Evolutionary conservation across 2,329 filamentous ascomycete genomes (phyloP), one percentile per base, ranked within the genome.

Genomic region (Podosphaera xanthii): DNA sequence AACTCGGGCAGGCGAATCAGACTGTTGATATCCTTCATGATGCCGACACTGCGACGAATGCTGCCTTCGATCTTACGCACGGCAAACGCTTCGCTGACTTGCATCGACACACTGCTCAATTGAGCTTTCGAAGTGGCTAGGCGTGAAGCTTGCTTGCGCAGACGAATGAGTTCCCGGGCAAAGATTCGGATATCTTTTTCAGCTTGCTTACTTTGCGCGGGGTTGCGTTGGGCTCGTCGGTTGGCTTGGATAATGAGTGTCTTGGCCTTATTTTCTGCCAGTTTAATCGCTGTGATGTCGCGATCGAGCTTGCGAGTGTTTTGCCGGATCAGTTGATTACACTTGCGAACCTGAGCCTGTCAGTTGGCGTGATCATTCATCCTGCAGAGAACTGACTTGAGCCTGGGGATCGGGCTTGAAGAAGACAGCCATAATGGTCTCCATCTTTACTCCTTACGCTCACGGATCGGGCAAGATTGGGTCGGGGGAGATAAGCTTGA

Each of bases 11-110:
- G 72, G 35, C 84, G 78, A 57, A 96, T 82, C 34, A 97, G 76
- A 14, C 77, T 79, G 71, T 97, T 97, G 61, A 98, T 88, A 70
- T 97, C 89, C 72, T 90, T 91, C 92, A 98, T 97, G 65, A 98
- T 90, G 52, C 87, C 86, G 7, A 91, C 90, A 65, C 83, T 87
- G 49, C 86, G 84, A 64, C 81, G 80, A 68, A 98, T 89, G 67
- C 84, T 89, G 53, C 90, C 91, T 72, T 97, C 90, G 63, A 98
- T 97, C 76, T 94, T 94, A 65, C 88, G 83, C 66, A 97, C 84
- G 1, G 88, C 87, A 71, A 97, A 97, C 1, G 92, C 90, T 74
- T 97, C 91, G 68, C 90, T 88, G 68, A 98, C 91, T 73, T 97
- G 92, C 89, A 97, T 94, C 72, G 91, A 84, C 50, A 98, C 91